Evolutionary conservation across 148 eudicot species (phyloP).

Genomic region (Linanthus parryae): DNA sequence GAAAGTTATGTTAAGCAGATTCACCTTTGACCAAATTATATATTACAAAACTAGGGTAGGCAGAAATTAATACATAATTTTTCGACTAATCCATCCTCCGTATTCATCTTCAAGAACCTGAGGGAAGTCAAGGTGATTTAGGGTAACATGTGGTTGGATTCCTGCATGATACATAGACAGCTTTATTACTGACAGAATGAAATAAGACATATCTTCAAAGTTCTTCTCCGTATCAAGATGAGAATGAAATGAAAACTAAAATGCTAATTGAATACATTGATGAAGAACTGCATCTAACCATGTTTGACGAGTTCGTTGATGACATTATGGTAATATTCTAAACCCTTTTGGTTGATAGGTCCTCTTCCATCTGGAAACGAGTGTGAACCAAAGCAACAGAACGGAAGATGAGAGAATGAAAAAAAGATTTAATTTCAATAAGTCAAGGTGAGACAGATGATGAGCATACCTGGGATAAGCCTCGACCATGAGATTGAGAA

Average conservation of each 20-base stretch:
- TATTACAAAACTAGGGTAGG: background rate
- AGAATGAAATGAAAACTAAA: too few species aligned
- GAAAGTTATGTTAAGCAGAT: background rate
- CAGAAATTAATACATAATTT: background rate
- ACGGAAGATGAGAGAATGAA: background rate
- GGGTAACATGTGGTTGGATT: constrained; percentile 5
- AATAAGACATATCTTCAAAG: too few species aligned
- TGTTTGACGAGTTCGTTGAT: constrained; percentile 45
- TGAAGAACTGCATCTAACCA: constrained; percentile 31
- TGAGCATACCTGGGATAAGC: constrained; percentile 46
- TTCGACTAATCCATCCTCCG: constrained; percentile 3
- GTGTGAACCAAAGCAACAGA: background rate
- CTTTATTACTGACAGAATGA: too few species aligned
- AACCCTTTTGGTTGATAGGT: constrained; percentile 38
- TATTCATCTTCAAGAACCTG: constrained; percentile 5
- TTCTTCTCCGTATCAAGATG: too few species aligned
- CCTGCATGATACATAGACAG: background rate
- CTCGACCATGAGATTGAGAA: constrained; percentile 72
- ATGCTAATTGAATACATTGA: too few species aligned
- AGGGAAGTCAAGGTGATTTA: background rate
- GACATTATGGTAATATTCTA: constrained; percentile 44
- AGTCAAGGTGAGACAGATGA: background rate
- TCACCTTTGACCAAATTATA: background rate
- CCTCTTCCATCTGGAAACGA: constrained; percentile 49
- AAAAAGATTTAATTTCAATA: background rate